Conservation (phyloP, 148 eudicot genomes). For the Salicornia ramosissima region DNA sequence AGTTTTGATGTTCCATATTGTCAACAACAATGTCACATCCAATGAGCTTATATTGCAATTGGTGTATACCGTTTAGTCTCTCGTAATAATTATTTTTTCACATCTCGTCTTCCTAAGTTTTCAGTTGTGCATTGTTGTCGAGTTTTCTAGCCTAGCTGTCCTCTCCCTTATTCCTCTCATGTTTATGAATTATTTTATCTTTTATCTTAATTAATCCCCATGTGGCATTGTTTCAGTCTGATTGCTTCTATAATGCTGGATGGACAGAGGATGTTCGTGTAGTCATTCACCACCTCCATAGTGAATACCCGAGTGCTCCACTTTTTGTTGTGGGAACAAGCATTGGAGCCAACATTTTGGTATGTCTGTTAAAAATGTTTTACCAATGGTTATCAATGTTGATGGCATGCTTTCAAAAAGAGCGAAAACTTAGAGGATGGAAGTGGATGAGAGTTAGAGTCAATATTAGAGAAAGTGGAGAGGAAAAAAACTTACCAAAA, state of each 20-base stretch:
- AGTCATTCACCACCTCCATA: constrained; percentile 60
- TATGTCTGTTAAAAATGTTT: constrained; percentile 23
- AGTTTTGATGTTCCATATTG: neutral
- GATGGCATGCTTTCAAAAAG: neutral
- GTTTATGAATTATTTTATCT: neutral
- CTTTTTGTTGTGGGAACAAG: constrained; percentile 77
- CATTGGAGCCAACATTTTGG: constrained; percentile 94
- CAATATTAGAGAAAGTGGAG: too few relatives aligned
- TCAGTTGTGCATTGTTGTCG: neutral
- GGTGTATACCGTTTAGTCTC: neutral
- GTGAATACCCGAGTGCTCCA: constrained; percentile 61
- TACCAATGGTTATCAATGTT: neutral
- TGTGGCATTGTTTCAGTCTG: constrained; percentile 48
- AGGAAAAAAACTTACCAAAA: too few relatives aligned
- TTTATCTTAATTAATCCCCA: neutral
- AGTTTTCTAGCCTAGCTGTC: neutral
- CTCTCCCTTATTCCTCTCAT: neutral
- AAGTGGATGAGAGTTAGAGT: too few relatives aligned
- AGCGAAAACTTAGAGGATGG: too few relatives aligned
- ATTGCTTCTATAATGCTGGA: constrained; percentile 93
- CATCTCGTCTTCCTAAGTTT: neutral
- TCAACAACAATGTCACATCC: neutral
- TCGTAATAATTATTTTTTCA: neutral
- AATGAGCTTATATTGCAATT: neutral
- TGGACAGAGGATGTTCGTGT: constrained; percentile 83